A percentile compares a stretch with the other conserved stretches of the same genome.
Evolutionary conservation across 2,329 filamentous ascomycete species (phyloP).

Genomic region (Aspergillus oerlinghausenensis): DNA sequence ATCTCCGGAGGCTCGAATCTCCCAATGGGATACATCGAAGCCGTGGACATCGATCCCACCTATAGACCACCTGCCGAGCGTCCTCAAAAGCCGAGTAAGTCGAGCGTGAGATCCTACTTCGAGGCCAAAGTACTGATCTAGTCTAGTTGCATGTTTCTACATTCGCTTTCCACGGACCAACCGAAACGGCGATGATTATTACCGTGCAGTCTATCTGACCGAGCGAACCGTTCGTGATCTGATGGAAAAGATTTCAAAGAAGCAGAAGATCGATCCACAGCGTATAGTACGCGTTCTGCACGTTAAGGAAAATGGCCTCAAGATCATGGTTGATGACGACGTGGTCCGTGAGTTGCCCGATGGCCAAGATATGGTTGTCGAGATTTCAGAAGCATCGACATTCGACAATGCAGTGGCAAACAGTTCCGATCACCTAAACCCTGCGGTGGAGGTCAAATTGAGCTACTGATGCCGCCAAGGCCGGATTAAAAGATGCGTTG

Average conservation of each 20-base stretch:
- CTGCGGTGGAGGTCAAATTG: conserved; percentile 49
- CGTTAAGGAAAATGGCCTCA: conserved; percentile 67
- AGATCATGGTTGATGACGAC: conserved; percentile 87
- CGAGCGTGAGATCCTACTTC: not conserved
- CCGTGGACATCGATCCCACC: conserved; percentile 77
- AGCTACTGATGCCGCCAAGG: conserved; percentile 46
- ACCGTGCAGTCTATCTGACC: conserved; percentile 81
- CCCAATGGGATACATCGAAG: conserved; percentile 81
- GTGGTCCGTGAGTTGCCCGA: conserved; percentile 78
- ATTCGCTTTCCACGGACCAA: conserved; percentile 56
- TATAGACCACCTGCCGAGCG: conserved; percentile 77
- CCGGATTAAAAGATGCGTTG: not conserved
- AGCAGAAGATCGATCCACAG: conserved; percentile 73
- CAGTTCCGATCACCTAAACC: conserved; percentile 7
- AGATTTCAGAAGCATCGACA: conserved; percentile 59
- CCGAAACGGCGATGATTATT: conserved; percentile 55
- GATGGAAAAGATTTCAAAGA: conserved; percentile 65
- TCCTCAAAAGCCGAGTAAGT: conserved; percentile 60
- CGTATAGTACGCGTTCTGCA: conserved; percentile 68
- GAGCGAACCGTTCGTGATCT: conserved; percentile 73
- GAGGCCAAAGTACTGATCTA: conserved; percentile 27
- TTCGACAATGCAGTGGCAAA: conserved; percentile 28
- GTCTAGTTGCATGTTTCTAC: conserved; percentile 78
- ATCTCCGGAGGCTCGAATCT: conserved; percentile 25
- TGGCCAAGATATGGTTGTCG: conserved; percentile 80